Base-by-base conservation (phyloP, 163 green algal genomes). In the Scenedesmus sp. region DNA sequence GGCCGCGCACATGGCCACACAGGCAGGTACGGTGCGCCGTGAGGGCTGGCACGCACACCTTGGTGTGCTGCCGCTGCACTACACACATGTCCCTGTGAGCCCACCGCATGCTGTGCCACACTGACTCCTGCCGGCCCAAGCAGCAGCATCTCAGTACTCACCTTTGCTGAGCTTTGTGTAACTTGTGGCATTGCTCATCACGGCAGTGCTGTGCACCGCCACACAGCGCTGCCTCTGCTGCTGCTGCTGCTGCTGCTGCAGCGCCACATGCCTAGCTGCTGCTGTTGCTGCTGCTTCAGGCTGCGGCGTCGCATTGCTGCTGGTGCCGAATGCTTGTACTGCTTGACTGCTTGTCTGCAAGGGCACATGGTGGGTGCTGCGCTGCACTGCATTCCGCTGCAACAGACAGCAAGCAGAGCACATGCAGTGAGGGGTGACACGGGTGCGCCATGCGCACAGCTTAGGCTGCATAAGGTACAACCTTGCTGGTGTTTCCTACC, bases 211-310 rank as follows among this genome's bases (percentile, higher is more conserved):
- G 73, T 49, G 73, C 73, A 83, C 30, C 13, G 73, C 73, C 35
- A 83, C 73, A n/a, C n/a, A 83, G 18, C 73, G 73, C 35, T 82
- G 73, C 73, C 51, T 44, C 35, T 82, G 73, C 73, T 82, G 73
- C 73, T 76, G 61, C 61, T 82, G n/a, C n/a, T n/a, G n/a, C n/a
- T n/a, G 73, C 73, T 82, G 73, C 73, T 22, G 35, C 37, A 46
- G 73, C 9, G 73, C 73, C 73, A 82, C 15, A 16, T 46, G 35
- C 18, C 73, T 18, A 42, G 83, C 83, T 80, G 83, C 35, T 79
- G 81, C 44, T 73, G 81, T 1, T 73, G 46, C 81, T 30, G 80
- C 51, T 46, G 53, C 37, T 46, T 35, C n/a, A 78, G 49, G 26
- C 20, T n/a, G 46, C 18, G 46, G 65, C 18, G 3, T 30, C 40